These are phyloP conservation scores for Xylaria bambusicola DNA, from an alignment of 495 filamentous ascomycete species.

Conservation along the genomic window DNA sequence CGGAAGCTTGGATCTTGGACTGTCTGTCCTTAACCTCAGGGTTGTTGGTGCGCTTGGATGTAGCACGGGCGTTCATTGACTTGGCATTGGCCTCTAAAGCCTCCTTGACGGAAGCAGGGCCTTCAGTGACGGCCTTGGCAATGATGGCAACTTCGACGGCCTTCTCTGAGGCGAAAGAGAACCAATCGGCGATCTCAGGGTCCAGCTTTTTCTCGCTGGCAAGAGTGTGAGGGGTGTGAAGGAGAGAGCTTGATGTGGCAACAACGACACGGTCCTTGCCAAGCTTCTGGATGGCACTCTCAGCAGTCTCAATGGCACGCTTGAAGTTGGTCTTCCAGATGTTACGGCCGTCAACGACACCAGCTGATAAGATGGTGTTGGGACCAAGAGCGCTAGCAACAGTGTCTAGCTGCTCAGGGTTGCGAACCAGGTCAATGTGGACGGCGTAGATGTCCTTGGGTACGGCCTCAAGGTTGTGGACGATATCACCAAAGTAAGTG, in stretches of 20 bases:
- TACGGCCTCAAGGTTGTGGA: constrained; percentile 94
- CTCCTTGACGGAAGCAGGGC: constrained; percentile 78
- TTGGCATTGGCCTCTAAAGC: constrained; percentile 93
- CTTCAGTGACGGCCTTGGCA: constrained; percentile 92
- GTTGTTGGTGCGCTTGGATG: constrained; percentile 93
- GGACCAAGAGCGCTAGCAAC: constrained; percentile 76
- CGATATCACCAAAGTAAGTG: constrained; percentile 99
- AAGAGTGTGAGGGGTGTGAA: constrained; percentile 97
- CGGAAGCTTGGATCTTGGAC: constrained; percentile 73
- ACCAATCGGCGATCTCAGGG: constrained; percentile 91
- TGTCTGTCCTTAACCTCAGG: constrained; percentile 94
- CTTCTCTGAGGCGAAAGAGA: constrained; percentile 98
- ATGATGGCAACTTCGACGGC: constrained; percentile 84
- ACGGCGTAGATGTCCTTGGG: constrained; percentile 74
- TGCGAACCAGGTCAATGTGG: constrained; percentile 93
- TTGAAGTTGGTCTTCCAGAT: constrained; percentile 99
- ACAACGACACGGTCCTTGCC: constrained; percentile 96
- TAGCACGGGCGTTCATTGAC: constrained; percentile 82
- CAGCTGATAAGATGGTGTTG: constrained; percentile 84
- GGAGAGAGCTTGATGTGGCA: constrained; percentile 92
- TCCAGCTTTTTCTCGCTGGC: constrained; percentile 96
- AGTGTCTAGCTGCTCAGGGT: constrained; percentile 91
- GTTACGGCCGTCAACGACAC: constrained; percentile 97
- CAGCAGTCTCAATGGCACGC: constrained; percentile 82
- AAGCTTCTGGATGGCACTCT: constrained; percentile 87